phyloP scores from a whole-genome alignment of 176 grass and related monocot genomes.

The Oryza australiensis region DNA sequence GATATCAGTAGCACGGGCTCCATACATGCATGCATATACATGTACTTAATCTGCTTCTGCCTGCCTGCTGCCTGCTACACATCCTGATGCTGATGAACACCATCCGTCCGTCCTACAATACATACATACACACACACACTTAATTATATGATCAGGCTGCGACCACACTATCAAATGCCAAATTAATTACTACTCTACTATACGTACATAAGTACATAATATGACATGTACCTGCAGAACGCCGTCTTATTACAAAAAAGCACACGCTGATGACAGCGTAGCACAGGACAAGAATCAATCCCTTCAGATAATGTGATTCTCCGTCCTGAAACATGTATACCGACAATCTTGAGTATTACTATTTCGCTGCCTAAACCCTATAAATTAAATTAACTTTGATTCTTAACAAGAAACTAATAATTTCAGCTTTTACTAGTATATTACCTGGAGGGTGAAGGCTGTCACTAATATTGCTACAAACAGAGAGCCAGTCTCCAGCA shows the following conservation, averaged over 20 bases:
- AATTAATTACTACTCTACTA: no score
- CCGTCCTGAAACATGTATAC: conserved; percentile 53
- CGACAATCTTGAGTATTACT: no score
- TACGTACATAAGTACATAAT: no score
- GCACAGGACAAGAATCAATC: conserved; percentile 71
- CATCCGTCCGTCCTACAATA: not conserved
- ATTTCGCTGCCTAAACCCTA: no score
- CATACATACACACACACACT: no score
- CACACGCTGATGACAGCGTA: conserved; percentile 78
- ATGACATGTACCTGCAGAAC: conserved; percentile 43
- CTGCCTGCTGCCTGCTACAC: conserved; percentile 5
- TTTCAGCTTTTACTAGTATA: no score
- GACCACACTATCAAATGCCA: not conserved
- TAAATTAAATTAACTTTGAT: not conserved
- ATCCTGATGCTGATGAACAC: not conserved
- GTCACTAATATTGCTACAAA: conserved; percentile 78
- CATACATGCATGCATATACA: no score
- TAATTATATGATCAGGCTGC: no score
- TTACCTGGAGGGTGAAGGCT: conserved; percentile 81
- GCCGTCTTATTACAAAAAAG: conserved; percentile 68
- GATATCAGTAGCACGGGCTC: no score
- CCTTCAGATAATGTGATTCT: conserved; percentile 92
- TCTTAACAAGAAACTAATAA: no score
- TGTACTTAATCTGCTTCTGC: not conserved
- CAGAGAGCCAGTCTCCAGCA: conserved; percentile 69